Base-by-base conservation (phyloP, 768 basidiomycete genomes). In the Mycena kentingensis region DNA sequence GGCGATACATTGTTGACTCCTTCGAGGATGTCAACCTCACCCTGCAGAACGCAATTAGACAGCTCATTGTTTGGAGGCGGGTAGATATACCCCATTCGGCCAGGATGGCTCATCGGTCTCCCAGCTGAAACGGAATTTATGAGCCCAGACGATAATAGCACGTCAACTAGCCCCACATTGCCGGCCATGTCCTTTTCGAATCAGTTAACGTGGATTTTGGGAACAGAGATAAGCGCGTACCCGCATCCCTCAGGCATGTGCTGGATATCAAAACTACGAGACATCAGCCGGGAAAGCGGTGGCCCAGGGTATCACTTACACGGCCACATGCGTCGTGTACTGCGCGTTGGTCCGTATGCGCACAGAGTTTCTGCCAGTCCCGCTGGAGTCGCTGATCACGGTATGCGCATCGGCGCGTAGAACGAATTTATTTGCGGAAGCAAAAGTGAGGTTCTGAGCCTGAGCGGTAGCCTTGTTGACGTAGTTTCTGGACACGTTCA, bases 171-270 rank as follows among this genome's bases (percentile, higher is more conserved):
- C 13, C 6, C n/a, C 19, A 38, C 22, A 78, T 62, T 10, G 83
- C 80, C 3, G 82, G 82, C 82, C 81, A 73, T n/a, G 71, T 73
- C 5, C 72, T 73, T 32, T n/a, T 34, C 22, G 38, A 27, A 46
- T 37, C 26, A 25, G 27, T 16, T 51, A 10, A 16, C n/a, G 34
- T 34, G 8, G 32, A 34, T 8, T 37, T 29, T 32, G n/a, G 28
- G 18, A 41, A 50, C 22, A n/a, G 21, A 22, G 55, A 63, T 16
- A 24, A 19, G 44, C 35, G 66, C 75, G 50, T 46, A 78, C 78
- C 76, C 79, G 62, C 81, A 82, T 7, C 82, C 83, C 57, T 80
- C 70, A 11, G 83, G 83, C 80, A 84, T 84, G 61, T 84, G 82
- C 18, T 72, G 65, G 43, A 83, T 58, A 60, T 84, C 76, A 55